Evolutionary conservation across 768 basidiomycete genomes (phyloP), one percentile per base, ranked within the genome.

Genomic region (Tricholoma hemisulphureum): DNA sequence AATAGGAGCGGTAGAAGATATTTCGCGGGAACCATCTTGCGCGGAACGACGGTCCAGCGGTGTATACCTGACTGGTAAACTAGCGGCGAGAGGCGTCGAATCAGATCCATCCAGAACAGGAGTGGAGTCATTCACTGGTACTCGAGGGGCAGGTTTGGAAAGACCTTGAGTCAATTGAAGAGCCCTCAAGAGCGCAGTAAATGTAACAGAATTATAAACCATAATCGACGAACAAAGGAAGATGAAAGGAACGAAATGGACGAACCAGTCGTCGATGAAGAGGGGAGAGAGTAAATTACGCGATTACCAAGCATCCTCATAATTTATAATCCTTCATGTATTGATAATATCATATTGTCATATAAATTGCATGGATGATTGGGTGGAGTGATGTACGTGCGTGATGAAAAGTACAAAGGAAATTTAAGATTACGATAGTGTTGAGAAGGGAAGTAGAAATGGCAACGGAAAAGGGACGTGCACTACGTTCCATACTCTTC

Each of bases 401-500:
- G 59, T 69, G 57, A 65, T 62, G 65, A 61, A 65, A 56, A 59
- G 62, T 68, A 71, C 64, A 66, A 62, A 51, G 53, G 53, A 59
- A 65, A 62, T 66, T 67, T 69, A 73, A 68, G 55, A 67, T 69
- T 65, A 70, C 62, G 62, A 60, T 67, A 66, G 65, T 63, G 65
- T 63, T 58, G 57, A 51, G 46, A 55, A 49, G 51, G 24, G 43
- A 62, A 64, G 62, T 24, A 53, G 53, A 58, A 56, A 56, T 51
- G 62, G 60, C 64, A 67, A 66, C 66, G 69, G 72, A 67, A 68
- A 68, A 68, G 65, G 75, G 76, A 71, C 73, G 77, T 77, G 77
- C 76, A 74, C 80, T 80, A 77, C 77, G 69, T 75, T 78, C 73
- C 73, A 67, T 63, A 60, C 72, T 72, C 71, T 72, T 73, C 72